Evolutionary conservation across 495 filamentous ascomycete species (phyloP), one percentile per base, ranked within the genome.

Genomic region (Lepraria neglecta): DNA sequence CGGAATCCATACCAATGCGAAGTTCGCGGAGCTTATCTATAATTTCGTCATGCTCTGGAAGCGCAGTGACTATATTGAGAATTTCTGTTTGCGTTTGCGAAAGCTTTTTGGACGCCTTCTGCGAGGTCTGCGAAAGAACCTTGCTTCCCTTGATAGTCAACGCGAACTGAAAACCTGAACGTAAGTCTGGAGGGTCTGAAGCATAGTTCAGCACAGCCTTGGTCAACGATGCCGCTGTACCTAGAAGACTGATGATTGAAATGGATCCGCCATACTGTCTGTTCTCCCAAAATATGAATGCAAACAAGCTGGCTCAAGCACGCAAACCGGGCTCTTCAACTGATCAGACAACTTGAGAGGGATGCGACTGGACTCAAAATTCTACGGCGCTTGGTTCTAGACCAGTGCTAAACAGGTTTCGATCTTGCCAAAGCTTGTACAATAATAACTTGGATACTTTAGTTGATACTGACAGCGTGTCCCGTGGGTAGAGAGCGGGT

Each of bases 241-340:
- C 35, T 24, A 59, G 46, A 40, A 59, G 58, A 48, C 35, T 21
- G 24, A 59, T 43, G 9, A 59, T 52, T 30, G 58, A 59, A 59
- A 30, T 0, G 58, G 58, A 46, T 59, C 58, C 21, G 47, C 33
- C 58, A 52, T 59, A 6, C 27, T 3, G 7, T 10, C 6, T 15
- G 10, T 11, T 50, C 4, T 17, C 31, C 11, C 31, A 11, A 54
- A 6, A 4, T 14, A 0, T 46, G 17, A n/a, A 15, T 35, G 51
- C 3, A 43, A 40, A 31, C 38, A 56, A 15, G 12, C 38, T 42
- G 31, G 21, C 24, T 4, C 35, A 7, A 38, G 35, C 5, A 10
- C 35, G 2, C 35, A 12, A 38, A 38, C 7, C 9, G 35, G 2
- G 35, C 35, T 12, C 24, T 1, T 24, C 24, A 2, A 24, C 1